Evolutionary conservation across 2,329 filamentous ascomycete genomes (phyloP), one percentile per base, ranked within the genome.

Genomic region (Metarhizium sp.): DNA sequence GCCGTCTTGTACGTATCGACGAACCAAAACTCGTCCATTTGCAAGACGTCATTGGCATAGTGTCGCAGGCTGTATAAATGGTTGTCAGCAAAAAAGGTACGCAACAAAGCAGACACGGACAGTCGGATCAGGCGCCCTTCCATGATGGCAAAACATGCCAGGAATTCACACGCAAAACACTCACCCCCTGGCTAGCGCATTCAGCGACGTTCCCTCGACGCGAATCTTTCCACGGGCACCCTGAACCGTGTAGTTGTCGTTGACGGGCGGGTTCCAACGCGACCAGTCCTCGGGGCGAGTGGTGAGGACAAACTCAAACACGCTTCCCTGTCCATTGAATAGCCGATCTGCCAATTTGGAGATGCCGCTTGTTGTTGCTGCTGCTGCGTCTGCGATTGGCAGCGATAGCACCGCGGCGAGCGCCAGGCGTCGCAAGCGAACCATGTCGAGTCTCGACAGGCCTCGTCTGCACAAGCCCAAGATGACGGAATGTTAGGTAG

Each of bases 161-260:
- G 10, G 6, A 16, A 32, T 8, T 10, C 25, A 14, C 2, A 32
- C 11, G 16, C 14, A 40, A n/a, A 13, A 13, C 14, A 53, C 58
- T 53, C 50, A 62, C 60, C 60, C 61, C 54, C 61, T 58, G 16
- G 61, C 60, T 52, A 63, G 49, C 6, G 61, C 60, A 54, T 55
- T 63, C 45, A 61, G 48, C 16, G 58, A 59, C 4, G 59, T 62
- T 16, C 60, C 61, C 34, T 61, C 55, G 40, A 63, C 38, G 11
- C 32, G 51, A 11, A 63, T 60, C 56, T 56, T 63, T 32, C 59
- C 57, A 16, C 32, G n/a, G 14, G 49, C 46, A 6, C 47, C 47
- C 2, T 51, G n/a, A 8, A 63, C 58, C 7, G 56, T 61, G 51
- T 63, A 63, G 16, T 59, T 58, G 51, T 63, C 61, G 13, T 62